phyloP scores from a whole-genome alignment of 1,139 yeast genomes.

The Geotrichum fermentans region DNA sequence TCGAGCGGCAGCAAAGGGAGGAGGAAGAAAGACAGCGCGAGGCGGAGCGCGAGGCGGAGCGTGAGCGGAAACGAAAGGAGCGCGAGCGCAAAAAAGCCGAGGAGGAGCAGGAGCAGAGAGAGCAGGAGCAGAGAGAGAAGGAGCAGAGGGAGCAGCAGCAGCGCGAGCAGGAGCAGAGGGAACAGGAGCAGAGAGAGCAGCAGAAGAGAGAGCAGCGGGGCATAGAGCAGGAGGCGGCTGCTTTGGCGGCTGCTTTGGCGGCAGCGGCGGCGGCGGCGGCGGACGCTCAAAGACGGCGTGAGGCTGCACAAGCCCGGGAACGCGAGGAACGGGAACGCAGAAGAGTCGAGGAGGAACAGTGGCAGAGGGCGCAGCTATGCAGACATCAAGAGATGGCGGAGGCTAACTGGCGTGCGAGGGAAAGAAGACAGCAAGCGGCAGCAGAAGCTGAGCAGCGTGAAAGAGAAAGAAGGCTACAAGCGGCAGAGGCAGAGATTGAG shows the following conservation, averaged over 20 bases:
- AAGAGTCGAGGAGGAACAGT: conserved; percentile 20
- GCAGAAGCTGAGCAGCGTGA: conserved; percentile 47
- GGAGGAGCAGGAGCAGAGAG: conserved; percentile 15
- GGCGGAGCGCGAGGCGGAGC: too few relatives aligned
- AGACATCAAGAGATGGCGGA: conserved; percentile 10
- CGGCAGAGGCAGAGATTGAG: too few relatives aligned
- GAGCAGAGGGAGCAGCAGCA: conserved; percentile 11
- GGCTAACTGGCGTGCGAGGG: conserved; percentile 3
- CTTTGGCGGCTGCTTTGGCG: conserved; percentile 34
- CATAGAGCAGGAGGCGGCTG: conserved; percentile 43
- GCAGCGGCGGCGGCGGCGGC: conserved; percentile 40
- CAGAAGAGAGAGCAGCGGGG: conserved; percentile 47
- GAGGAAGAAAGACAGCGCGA: conserved; percentile 45
- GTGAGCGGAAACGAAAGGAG: conserved; percentile 2
- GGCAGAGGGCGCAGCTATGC: conserved; percentile 10
- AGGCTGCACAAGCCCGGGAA: conserved; percentile 8
- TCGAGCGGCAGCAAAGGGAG: conserved; percentile 31
- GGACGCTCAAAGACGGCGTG: conserved; percentile 41
- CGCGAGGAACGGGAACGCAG: conserved; percentile 2
- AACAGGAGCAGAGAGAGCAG: conserved; percentile 51
- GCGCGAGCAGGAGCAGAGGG: conserved; percentile 38
- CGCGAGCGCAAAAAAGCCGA: conserved; percentile 17
- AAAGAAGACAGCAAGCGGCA: conserved; percentile 53
- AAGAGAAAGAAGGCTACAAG: conserved; percentile 46
- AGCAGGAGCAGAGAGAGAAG: conserved; percentile 13